phyloP scores from a whole-genome alignment of 2,329 filamentous ascomycete genomes.

The Claviceps purpurea region DNA sequence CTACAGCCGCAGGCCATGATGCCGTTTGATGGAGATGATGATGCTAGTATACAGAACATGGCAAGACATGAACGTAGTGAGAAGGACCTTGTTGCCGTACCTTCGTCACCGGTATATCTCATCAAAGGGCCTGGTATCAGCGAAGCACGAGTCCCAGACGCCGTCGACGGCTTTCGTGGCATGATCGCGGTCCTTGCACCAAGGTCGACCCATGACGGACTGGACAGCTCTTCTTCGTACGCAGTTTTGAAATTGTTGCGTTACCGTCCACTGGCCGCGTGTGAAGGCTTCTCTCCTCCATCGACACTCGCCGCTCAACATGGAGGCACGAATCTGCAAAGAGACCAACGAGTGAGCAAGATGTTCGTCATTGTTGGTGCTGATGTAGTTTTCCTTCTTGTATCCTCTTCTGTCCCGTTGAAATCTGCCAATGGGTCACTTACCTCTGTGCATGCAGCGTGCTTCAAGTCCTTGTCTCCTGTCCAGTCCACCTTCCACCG shows the following conservation, averaged over 20 bases:
- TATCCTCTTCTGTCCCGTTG: neutral
- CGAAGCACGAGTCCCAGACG: constrained; percentile 97
- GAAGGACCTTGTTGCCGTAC: neutral
- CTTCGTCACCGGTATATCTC: constrained; percentile 67
- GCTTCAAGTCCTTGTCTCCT: constrained; percentile 59
- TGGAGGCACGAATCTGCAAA: constrained; percentile 72
- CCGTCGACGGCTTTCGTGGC: constrained; percentile 83
- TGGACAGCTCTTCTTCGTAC: constrained; percentile 69
- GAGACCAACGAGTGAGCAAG: neutral
- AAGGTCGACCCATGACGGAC: constrained; percentile 65
- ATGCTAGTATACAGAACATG: constrained; percentile 3
- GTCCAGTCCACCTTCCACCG: constrained; percentile 79
- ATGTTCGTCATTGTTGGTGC: neutral
- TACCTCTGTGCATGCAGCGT: constrained; percentile 91
- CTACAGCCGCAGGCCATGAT: neutral
- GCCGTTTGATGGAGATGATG: neutral
- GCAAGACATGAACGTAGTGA: neutral
- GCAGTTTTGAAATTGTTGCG: constrained; percentile 87
- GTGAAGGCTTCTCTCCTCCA: constrained; percentile 79
- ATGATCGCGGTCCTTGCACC: constrained; percentile 74
- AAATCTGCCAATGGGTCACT: constrained; percentile 6
- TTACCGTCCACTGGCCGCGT: constrained; percentile 74
- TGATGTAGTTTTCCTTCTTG: neutral
- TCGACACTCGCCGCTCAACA: constrained; percentile 85
- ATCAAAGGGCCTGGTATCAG: constrained; percentile 89